Evolutionary conservation across 768 basidiomycete genomes (phyloP).

Genomic region (Podaxis rugospora): DNA sequence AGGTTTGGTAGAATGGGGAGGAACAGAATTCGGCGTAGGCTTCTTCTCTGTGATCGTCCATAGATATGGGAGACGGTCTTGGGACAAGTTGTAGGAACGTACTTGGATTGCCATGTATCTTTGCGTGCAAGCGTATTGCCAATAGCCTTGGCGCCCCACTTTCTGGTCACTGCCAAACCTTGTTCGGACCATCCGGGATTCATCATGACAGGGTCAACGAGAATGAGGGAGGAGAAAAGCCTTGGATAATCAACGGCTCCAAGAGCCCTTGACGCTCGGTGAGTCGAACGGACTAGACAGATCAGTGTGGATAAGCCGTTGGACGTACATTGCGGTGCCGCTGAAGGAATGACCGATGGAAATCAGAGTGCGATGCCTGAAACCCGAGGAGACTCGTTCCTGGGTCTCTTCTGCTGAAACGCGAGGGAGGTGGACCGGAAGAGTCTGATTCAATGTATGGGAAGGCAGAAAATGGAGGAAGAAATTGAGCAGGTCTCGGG

Average conservation of each 20-base stretch:
- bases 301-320: background rate
- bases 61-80: background rate
- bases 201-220: slow-evolving; percentile 75
- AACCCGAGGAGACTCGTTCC: slow-evolving; percentile 41
- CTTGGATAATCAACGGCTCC: slow-evolving; percentile 57
- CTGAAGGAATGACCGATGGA: slow-evolving; percentile 83
- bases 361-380: slow-evolving; percentile 48
- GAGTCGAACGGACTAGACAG: background rate
- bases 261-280: slow-evolving; percentile 38
- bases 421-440: slow-evolving; percentile 54
- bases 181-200: slow-evolving; percentile 18
- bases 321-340: slow-evolving; percentile 65
- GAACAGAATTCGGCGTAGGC: slow-evolving; percentile 44
- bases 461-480: slow-evolving; percentile 62
- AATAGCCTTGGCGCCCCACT: slow-evolving; percentile 20
- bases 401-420: slow-evolving; percentile 37
- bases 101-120: slow-evolving; percentile 61
- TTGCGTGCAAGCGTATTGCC: slow-evolving; percentile 55
- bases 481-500: slow-evolving; percentile 77
- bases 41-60: slow-evolving; percentile 42
- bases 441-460: slow-evolving; percentile 18
- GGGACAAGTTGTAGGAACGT: background rate
- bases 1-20: slow-evolving; percentile 63
- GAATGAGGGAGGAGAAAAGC: slow-evolving; percentile 65
- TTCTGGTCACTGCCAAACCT: background rate